Evolutionary conservation across 371 early-diverging fungal species (phyloP), one percentile per base, ranked within the genome.

Genomic region (Umbelopsis sp.): DNA sequence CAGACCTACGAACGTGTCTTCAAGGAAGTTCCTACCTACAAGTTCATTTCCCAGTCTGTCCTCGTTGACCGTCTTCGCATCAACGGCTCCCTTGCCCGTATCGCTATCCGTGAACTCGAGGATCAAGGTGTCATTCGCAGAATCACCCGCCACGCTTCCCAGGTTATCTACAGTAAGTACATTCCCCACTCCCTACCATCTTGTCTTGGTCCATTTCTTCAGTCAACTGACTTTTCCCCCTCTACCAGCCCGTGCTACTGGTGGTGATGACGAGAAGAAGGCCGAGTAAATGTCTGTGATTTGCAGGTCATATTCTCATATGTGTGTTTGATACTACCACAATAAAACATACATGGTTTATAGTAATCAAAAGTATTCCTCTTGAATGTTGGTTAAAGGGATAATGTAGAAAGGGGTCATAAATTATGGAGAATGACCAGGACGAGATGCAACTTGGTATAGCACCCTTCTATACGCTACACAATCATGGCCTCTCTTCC

Each of bases 11-110:
- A 95, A 73, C 93, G 92, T 86, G 89, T 97, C 67, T 92, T 91
- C 90, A 99, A 99, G 94, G 99, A 99, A 87, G 96, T 96, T 46
- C 99, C 98, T 75, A 94, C 98, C 81, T 97, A 96, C 93, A 97
- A 97, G 90, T 91, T 99, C 80, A 93, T 99, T 79, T 94, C 98
- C 16, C 96, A 96, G 73, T 96, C 97, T 69, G 94, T 98, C 66
- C 89, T 99, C 72, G 97, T 98, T 70, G 99, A 99, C 85, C 96
- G 98, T 85, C 93, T 98, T 75, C 91, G 93, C 78, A 88, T 99
- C 84, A 95, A 94, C 91, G 99, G 95, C 77, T 96, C 97, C 65
- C 87, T 98, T 67, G 99, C 99, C 73, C 96, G 98, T 74, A 80
- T 86, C 72, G 97, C 97, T 75, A 90, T 99, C 87, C 87, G 89